A percentile compares a stretch with the other conserved stretches of the same genome.
phyloP scores from a whole-genome alignment of 345 rosid species.

The rapeseed (Brassica napus) region Da-Ae NC_063447.1:52358501-52359000 shows the following conservation, averaged over 20 bases:
- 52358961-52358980: slow-evolving; percentile 82
- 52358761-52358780: slow-evolving; percentile 12
- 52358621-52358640: neutral
- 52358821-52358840: slow-evolving; percentile 72
- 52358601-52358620: neutral
- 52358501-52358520: neutral
- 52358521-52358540: neutral
- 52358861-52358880: slow-evolving; percentile 81
- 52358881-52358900: slow-evolving; percentile 88
- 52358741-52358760: slow-evolving; percentile 12
- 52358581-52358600: slow-evolving; percentile 6
- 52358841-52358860: slow-evolving; percentile 81
- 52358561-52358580: neutral
- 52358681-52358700: slow-evolving; percentile 5
- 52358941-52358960: slow-evolving; percentile 63
- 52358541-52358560: neutral
- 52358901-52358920: slow-evolving; percentile 91
- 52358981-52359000: slow-evolving; percentile 71
- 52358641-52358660: neutral
- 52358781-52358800: slow-evolving; percentile 44
- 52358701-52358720: neutral
- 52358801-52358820: slow-evolving; percentile 80
- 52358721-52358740: slow-evolving; percentile 20
- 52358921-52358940: slow-evolving; percentile 61
- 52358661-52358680: neutral